Evolutionary conservation across 2,329 filamentous ascomycete genomes (phyloP), one percentile per base, ranked within the genome.

Genomic region (Penicillium corylophilum): DNA sequence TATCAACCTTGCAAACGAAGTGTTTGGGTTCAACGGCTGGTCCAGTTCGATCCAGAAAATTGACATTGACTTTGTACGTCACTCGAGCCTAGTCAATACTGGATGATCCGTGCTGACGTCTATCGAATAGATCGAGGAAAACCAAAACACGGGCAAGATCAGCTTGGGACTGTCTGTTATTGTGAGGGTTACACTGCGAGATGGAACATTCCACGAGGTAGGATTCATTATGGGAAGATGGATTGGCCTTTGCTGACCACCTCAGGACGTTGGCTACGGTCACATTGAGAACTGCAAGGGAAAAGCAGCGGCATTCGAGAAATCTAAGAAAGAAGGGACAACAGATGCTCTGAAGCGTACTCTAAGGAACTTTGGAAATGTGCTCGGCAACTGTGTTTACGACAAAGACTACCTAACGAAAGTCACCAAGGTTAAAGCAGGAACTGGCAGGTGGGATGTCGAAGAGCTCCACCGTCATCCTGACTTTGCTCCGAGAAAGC

Each of bases 11-110:
- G 92, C 92, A 48, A 96, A 96, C 65, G 90, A 96, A 70, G 86
- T 96, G 1, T 96, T 96, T 74, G 92, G 92, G 9, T 96, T 96
- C 78, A 96, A 96, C 74, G 92, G 92, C 64, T 99, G 94, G 94
- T 96, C 90, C 9, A 95, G 90, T 50, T 88, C 88, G n/a, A 94
- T 99, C 53, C 89, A 93, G 67, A 91, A 95, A 67, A 88, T 96
- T 33, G 88, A 95, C 68, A 89, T 97, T 53, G 94, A 99, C 72
- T 97, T 95, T 72, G 90, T 85, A 67, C 57, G 78, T 71, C 35
- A 41, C 23, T 40, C 16, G 39, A 9, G 4, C 10, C 36, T 16
- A 15, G 4, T 7, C 15, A 22, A 4, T 20, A 40, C 16, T 10
- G 5, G 41, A 26, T 15, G 10, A n/a, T 15, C 44, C 18, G 20